Conservation (phyloP, 2,329 filamentous ascomycete genomes). For the Berkeleyomyces basicola region DNA sequence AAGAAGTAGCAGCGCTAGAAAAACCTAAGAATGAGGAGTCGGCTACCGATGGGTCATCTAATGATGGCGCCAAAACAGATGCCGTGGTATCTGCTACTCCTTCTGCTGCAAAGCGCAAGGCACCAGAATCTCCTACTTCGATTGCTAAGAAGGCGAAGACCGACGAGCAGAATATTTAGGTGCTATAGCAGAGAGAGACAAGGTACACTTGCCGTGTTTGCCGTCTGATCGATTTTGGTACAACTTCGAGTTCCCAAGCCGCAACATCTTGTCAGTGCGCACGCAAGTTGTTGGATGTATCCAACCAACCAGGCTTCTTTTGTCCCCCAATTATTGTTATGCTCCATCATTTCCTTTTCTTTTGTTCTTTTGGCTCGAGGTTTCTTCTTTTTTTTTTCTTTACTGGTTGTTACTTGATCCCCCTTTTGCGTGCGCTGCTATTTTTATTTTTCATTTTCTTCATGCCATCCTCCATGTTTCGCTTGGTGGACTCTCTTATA, state of each 20-base stretch:
- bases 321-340: background rate
- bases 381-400: background rate
- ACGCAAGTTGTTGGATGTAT: background rate
- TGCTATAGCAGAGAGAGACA: slow-evolving; percentile 15
- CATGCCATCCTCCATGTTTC: background rate
- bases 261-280: background rate
- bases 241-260: too few species aligned
- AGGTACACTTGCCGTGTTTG: too few species aligned
- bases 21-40: slow-evolving; percentile 20
- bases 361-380: background rate
- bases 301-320: background rate
- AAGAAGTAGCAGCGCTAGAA: slow-evolving; percentile 60
- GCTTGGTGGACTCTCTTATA: slow-evolving; percentile 17
- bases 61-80: slow-evolving; percentile 17
- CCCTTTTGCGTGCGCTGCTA: slow-evolving; percentile 9
- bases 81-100: slow-evolving; percentile 17
- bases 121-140: slow-evolving; percentile 30
- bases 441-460: background rate
- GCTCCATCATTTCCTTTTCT: background rate
- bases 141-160: slow-evolving; percentile 42
- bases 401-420: slow-evolving; percentile 3
- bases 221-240: too few species aligned
- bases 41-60: background rate
- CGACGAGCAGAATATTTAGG: slow-evolving; percentile 21
- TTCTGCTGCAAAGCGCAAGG: slow-evolving; percentile 43